Evolutionary conservation across 345 rosid species (phyloP).

Genomic region (Toxicodendron radicans): DNA sequence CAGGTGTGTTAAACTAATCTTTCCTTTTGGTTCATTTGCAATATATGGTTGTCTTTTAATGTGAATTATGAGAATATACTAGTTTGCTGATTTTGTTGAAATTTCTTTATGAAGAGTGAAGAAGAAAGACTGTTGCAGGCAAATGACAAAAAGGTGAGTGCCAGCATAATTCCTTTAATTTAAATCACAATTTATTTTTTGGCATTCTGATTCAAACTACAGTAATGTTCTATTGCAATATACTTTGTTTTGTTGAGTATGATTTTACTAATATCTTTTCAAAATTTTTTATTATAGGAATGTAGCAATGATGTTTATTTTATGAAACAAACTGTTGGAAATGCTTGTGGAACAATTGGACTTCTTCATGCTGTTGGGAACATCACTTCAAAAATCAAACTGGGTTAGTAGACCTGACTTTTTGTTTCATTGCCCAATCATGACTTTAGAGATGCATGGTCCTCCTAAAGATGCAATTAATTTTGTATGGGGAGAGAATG

Average conservation of each 20-base stretch:
- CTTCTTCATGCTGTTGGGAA: conserved; percentile 96
- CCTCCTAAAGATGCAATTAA: neutral
- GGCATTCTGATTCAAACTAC: neutral
- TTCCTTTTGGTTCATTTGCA: conserved; percentile 5
- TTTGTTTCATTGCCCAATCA: neutral
- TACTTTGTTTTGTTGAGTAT: neutral
- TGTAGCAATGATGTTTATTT: conserved; percentile 68
- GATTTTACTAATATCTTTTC: neutral
- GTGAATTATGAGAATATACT: neutral
- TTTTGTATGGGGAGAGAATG: neutral
- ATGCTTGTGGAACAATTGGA: conserved; percentile 97
- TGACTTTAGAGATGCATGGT: neutral
- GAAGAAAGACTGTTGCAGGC: conserved; percentile 73
- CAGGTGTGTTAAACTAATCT: conserved; percentile 45
- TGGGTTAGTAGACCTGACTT: conserved; percentile 47
- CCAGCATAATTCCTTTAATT: neutral
- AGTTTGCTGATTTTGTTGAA: conserved; percentile 14
- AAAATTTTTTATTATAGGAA: conserved; percentile 38
- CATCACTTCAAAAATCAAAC: conserved; percentile 67
- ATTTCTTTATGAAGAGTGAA: conserved; percentile 54
- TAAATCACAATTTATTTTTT: neutral
- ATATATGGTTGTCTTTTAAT: neutral
- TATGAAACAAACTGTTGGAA: conserved; percentile 96
- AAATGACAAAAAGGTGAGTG: conserved; percentile 48
- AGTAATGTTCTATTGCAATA: neutral